A percentile compares a stretch with the other conserved stretches of the same genome.
These are phyloP conservation scores for Mycena leptocephala DNA, from an alignment of 768 basidiomycete species.

Conservation along the genomic window DNA sequence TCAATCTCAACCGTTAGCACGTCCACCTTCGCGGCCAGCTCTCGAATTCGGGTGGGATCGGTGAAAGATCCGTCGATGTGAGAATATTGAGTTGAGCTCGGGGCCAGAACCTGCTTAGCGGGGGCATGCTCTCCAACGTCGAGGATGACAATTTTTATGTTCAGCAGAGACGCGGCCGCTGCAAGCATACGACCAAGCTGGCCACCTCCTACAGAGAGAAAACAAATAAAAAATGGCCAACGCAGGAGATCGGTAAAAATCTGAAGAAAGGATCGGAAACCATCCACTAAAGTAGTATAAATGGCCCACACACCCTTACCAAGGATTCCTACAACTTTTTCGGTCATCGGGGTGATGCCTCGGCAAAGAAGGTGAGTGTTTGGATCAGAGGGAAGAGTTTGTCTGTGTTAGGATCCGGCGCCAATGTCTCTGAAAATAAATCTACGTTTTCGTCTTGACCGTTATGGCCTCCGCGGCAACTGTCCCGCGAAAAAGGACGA, in stretches of 20 bases:
- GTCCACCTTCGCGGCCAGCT: slow-evolving; percentile 87
- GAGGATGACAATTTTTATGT: slow-evolving; percentile 87
- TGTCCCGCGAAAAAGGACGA: slow-evolving; percentile 60
- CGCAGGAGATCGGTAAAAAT: slow-evolving; percentile 13
- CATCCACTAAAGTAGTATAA: not conserved
- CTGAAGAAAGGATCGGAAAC: not conserved
- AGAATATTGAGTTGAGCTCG: slow-evolving; percentile 60
- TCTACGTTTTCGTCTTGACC: slow-evolving; percentile 14
- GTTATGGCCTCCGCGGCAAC: slow-evolving; percentile 50
- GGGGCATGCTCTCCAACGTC: slow-evolving; percentile 87
- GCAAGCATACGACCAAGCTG: slow-evolving; percentile 98
- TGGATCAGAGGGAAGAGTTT: not conserved
- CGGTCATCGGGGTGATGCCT: slow-evolving; percentile 52
- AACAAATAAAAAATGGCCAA: not conserved
- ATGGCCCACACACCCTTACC: slow-evolving; percentile 60
- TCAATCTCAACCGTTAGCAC: slow-evolving; percentile 97
- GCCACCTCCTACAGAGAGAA: slow-evolving; percentile 81
- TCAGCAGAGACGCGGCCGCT: slow-evolving; percentile 89
- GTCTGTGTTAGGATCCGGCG: not conserved
- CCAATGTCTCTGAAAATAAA: not conserved
- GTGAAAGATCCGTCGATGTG: slow-evolving; percentile 95
- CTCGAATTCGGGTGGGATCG: slow-evolving; percentile 82
- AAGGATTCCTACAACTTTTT: slow-evolving; percentile 67
- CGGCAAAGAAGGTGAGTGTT: slow-evolving; percentile 1
- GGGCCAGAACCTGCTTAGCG: slow-evolving; percentile 89